These are phyloP conservation scores for Trametopsis cervina DNA, from an alignment of 768 basidiomycete species.

Conservation along the genomic window DNA sequence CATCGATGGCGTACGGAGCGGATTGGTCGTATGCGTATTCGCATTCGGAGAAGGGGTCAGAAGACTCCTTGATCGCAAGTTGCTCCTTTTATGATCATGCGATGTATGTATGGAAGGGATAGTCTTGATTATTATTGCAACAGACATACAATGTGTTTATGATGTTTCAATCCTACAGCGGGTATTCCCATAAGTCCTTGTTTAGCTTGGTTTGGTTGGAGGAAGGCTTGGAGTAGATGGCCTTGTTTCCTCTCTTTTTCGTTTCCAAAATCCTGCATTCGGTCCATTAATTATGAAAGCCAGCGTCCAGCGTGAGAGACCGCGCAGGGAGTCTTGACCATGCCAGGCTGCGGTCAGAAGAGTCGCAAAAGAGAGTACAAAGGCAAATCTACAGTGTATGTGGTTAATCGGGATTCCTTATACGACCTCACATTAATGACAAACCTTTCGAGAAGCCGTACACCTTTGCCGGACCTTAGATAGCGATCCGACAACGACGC, in stretches of 20 bases:
- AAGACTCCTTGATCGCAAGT: constrained; percentile 58
- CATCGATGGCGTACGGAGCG: constrained; percentile 83
- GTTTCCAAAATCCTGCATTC: constrained; percentile 45
- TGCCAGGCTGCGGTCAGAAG: constrained; percentile 60
- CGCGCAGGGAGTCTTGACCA: constrained; percentile 58
- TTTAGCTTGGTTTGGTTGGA: neutral
- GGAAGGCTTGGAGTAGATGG: constrained; percentile 1
- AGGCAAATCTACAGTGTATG: constrained; percentile 57
- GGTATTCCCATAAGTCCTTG: too few relatives aligned
- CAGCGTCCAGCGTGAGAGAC: constrained; percentile 67
- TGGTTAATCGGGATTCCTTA: too few relatives aligned
- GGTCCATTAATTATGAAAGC: constrained; percentile 60
- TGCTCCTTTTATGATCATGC: constrained; percentile 95
- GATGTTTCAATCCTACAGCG: too few relatives aligned
- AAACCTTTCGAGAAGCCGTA: constrained; percentile 48
- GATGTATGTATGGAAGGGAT: constrained; percentile 75
- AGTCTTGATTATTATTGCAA: too few relatives aligned
- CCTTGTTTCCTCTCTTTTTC: constrained; percentile 14
- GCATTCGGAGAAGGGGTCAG: constrained; percentile 8
- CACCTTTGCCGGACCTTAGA: constrained; percentile 38
- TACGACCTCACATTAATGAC: too few relatives aligned
- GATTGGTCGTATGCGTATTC: constrained; percentile 68
- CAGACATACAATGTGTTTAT: too few relatives aligned
- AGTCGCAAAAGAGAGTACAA: constrained; percentile 56
- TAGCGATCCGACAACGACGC: constrained; percentile 53